Base-by-base conservation (phyloP, 768 basidiomycete species). In the Omphalotus guepiniiformis region DNA sequence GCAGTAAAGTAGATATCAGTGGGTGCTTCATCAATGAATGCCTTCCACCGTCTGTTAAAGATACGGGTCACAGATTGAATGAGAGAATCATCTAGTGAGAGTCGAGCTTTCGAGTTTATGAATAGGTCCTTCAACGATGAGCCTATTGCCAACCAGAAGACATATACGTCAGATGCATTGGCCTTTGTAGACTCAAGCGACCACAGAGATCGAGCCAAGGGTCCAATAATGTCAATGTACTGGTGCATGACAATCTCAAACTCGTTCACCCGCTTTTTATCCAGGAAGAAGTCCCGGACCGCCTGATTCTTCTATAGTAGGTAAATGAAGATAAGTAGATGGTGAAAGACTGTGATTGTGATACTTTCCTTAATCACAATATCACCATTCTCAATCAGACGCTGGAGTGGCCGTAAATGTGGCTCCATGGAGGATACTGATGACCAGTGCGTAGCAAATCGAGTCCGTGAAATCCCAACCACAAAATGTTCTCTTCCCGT, bases 101-200 rank as follows among this genome's bases (percentile, higher is more conserved):
- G n/a, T n/a, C 9, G 15, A 11, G 18, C 25, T 41, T 26, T 25
- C 12, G 39, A 23, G 9, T 23, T 18, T 6, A 9, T 9, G 12
- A 57, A 41, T 13, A 42, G 6, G 16, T 52, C 47, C 21, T 56
- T 51, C 4, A 61, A 46, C 19, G 53, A 49, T 6, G 53, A 45
- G 5, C 50, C 56, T 37, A 48, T 51, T 1, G 56, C 58, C 26
- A 59, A 49, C 59, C 58, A 61, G 36, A 61, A 61, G n/a, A 56
- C 37, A 34, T 57, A 58, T 3, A 59, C 56, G 52, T 61, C 60
- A 15, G 60, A 49, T 34, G 48, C 48, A 38, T 49, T 49, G 0
- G 54, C 48, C 15, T 42, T 25, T 11, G 58, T 46, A n/a, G 60
- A 49, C 48, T 61, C 61, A 6, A 62, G 44, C n/a, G 60, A 62